These are phyloP conservation scores for Aegle marmelos DNA, from an alignment of 345 rosid genomes.

Conservation along the genomic window DNA sequence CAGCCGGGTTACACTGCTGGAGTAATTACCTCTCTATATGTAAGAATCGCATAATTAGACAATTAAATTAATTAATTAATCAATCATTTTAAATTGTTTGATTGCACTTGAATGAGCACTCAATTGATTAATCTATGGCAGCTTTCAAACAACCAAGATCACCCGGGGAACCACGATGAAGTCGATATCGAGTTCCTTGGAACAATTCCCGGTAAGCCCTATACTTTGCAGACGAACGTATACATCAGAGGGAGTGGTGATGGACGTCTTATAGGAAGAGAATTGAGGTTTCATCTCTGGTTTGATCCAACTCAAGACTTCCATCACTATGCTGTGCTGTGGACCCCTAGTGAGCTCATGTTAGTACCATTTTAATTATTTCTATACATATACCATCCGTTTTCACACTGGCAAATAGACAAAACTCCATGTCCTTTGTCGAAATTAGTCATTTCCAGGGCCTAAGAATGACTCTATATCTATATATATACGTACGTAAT, in stretches of 20 bases:
- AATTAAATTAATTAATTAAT: background rate
- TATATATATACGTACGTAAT: no score
- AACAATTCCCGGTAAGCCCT: constrained; percentile 65
- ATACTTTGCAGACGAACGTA: constrained; percentile 86
- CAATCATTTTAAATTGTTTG: background rate
- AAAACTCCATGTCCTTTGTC: no score
- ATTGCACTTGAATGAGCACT: no score
- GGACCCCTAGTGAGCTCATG: constrained; percentile 76
- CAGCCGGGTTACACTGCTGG: constrained; percentile 96
- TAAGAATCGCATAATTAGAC: constrained; percentile 21
- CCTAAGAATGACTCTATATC: no score
- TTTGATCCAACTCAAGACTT: constrained; percentile 84
- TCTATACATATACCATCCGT: no score
- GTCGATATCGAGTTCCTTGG: constrained; percentile 90
- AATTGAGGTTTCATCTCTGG: constrained; percentile 77
- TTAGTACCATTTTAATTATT: constrained; percentile 22
- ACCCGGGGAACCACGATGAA: constrained; percentile 86
- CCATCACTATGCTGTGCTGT: constrained; percentile 70
- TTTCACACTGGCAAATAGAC: no score
- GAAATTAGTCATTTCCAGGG: no score
- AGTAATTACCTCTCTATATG: constrained; percentile 79
- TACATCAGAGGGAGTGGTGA: constrained; percentile 92
- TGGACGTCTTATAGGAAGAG: constrained; percentile 70
- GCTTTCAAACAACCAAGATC: constrained; percentile 87
- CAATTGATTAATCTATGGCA: constrained; percentile 18